Evolutionary conservation across 1,284 basidiomycete species (phyloP).

Genomic region (Trichosporon sp.): DNA sequence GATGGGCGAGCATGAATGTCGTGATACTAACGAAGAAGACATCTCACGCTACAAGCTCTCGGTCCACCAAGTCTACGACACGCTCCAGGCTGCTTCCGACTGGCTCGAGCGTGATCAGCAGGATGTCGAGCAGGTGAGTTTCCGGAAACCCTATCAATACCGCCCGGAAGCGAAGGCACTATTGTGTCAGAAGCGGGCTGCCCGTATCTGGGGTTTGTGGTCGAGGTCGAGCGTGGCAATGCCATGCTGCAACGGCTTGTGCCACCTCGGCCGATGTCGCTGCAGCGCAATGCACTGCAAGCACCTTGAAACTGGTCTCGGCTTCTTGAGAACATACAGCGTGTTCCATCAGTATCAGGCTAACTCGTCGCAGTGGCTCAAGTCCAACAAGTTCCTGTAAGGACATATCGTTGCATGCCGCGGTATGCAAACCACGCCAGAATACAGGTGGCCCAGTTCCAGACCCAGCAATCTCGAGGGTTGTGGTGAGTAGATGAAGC

Average conservation of each 20-base stretch:
- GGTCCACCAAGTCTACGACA: conserved; percentile 53
- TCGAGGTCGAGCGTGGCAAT: neutral
- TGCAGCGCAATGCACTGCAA: neutral
- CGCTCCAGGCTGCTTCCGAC: conserved; percentile 51
- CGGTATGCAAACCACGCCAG: neutral
- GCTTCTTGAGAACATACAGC: conserved; percentile 20
- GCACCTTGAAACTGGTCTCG: neutral
- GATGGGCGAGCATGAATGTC: neutral
- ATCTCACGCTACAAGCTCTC: conserved; percentile 50
- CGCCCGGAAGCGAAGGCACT: neutral
- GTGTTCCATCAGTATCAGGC: neutral
- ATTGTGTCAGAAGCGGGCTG: neutral
- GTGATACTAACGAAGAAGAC: conserved; percentile 24
- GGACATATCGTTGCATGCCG: neutral
- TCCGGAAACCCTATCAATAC: conserved; percentile 23
- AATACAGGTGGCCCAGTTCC: too few relatives aligned
- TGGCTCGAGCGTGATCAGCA: conserved; percentile 53
- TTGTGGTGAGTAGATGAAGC: neutral
- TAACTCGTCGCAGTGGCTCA: conserved; percentile 54
- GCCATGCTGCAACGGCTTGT: neutral
- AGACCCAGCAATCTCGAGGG: too few relatives aligned
- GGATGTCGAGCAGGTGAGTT: conserved; percentile 50
- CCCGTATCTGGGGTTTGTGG: neutral
- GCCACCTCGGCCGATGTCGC: neutral
- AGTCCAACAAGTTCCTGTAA: conserved; percentile 47